Evolutionary conservation across 2,329 filamentous ascomycete species (phyloP), one percentile per base, ranked within the genome.

Genomic region (Beauveria brongniartii): DNA sequence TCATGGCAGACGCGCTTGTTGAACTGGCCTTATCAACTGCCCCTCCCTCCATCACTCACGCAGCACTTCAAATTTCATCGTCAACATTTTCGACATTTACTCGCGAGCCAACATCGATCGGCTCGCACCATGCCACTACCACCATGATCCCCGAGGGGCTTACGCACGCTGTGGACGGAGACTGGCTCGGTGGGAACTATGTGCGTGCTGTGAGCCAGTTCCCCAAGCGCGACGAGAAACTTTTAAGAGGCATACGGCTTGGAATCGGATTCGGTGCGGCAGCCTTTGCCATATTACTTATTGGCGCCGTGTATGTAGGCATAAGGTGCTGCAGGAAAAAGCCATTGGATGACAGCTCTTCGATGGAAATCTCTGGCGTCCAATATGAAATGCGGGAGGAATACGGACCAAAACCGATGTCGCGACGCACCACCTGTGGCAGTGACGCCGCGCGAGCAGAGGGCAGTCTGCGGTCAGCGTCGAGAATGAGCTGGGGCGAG

Each of bases 131-230:
- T n/a, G 41, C 51, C 44, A 63, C 63, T 20, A 53, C 62, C 12
- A 64, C 61, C 30, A 64, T 74, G 59, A 72, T 71, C 5, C 72
- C 75, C 40, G 69, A 70, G 20, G 74, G 73, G 3, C 67, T 74
- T n/a, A 76, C 74, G 61, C 69, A 69, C 48, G 70, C 72, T n/a
- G 65, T 65, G 8, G 73, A 77, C 61, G 73, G 72, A 54, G 67
- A 67, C 34, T 63, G 65, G 12, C 65, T 76, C 5, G 72, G 73
- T 10, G 62, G 75, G 1, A 68, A 70, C 4, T 70, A 74, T 40
- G 69, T 74, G 24, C 67, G 71, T 22, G 41, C 47, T 3, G 40
- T 61, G 9, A 63, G 61, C 10, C 65, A 69, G 2, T 60, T 60
- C 5, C 63, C 67, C 3, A 54, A 61, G 28, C 47, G 65, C 6